phyloP scores from a whole-genome alignment of 345 rosid genomes.

The Eucalyptus tenuipes region DNA sequence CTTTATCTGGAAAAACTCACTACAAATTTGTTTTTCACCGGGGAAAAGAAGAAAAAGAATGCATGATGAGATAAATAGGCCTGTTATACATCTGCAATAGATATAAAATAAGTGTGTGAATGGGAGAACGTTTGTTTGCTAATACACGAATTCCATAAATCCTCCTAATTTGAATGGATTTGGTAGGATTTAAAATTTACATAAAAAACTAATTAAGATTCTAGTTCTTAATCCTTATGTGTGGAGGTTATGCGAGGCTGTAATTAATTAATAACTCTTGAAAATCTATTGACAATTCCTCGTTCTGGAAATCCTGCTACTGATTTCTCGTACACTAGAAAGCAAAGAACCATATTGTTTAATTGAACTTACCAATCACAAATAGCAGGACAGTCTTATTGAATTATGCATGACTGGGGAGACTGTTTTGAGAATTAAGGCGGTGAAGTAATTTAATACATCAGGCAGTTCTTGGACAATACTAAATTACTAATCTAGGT shows the following conservation, averaged over 20 bases:
- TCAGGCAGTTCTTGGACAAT: not conserved
- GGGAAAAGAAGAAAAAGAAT: no score
- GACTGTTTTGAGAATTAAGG: not conserved
- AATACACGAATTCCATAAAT: not conserved
- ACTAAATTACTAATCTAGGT: not conserved
- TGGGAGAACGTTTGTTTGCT: not conserved
- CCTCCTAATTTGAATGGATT: not conserved
- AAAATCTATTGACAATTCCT: not conserved
- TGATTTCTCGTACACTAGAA: not conserved
- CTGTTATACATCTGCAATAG: accelerated
- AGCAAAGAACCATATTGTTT: not conserved
- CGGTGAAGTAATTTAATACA: not conserved
- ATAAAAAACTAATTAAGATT: not conserved
- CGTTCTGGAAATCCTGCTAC: not conserved
- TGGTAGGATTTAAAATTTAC: not conserved
- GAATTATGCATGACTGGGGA: not conserved
- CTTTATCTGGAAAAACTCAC: not conserved
- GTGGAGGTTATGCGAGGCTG: not conserved
- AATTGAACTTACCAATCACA: not conserved
- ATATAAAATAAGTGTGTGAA: no score
- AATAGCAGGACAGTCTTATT: not conserved
- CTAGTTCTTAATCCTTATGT: not conserved
- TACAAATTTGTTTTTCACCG: accelerated
- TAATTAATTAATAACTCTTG: not conserved
- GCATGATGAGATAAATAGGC: no score